Evolutionary conservation across 2,329 filamentous ascomycete species (phyloP), one percentile per base, ranked within the genome.

Genomic region (Talaromyces sp.): DNA sequence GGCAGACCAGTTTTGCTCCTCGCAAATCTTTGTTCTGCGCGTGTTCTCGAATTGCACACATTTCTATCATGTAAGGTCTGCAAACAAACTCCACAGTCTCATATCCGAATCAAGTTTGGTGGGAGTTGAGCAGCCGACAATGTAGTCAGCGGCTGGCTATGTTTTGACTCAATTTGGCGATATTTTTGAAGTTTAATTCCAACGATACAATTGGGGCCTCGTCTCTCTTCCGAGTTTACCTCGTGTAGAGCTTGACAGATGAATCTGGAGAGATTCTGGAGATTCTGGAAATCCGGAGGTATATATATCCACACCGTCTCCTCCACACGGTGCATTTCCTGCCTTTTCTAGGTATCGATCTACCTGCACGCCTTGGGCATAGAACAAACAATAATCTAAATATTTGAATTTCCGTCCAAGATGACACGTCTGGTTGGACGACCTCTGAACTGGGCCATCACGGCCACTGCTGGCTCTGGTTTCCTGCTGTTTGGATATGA

Each of bases 401-500:
- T 47, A 57, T 37, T 57, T 25, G n/a, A 35, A 13, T 11, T 22
- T 57, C 6, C 13, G 31, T 22, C 17, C 52, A 57, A 37, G 3
- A 62, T 62, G 59, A 62, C 43, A 17, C 35, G 33, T 5, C 45
- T 62, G 10, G 43, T 50, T 15, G 59, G 59, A 41, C 59, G 45
- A 35, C 45, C 43, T 10, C 13, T 62, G 59, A 62, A 62, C 33
- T 62, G 59, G 59, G 59, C 45, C 59, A 63, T 63, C 8, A 63
- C 50, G 39, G 61, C 61, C 22, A 47, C 61, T 17, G 50, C 47
- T 9, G 50, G 33, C 2, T 33, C 50, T 37, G 61, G 61, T 7
- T 56, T 56, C 37, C 37, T 63, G 6, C 50, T 63, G 3, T 63
- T 63, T 57, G 61, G 61, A 11, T 63, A 63, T 10, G 61, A 63